Percentiles rank a stretch among this genome's conserved stretches.
Conservation (phyloP, 306 rosid species). For the Vigna trinervia region DNA sequence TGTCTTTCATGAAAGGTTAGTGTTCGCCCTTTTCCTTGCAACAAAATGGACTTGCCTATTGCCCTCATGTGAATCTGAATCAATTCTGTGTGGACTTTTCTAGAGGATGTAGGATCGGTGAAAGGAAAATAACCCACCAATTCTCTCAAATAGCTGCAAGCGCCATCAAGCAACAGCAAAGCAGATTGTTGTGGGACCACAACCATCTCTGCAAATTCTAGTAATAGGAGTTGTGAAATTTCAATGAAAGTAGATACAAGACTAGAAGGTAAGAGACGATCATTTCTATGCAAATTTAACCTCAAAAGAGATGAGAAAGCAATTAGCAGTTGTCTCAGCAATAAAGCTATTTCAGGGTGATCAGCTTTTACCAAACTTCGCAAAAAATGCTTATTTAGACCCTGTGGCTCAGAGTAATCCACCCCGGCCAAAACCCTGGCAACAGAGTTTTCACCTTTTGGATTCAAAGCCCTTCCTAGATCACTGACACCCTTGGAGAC, state of each 20-base stretch:
- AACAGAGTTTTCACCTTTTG: slow-evolving; percentile 50
- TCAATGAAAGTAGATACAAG: slow-evolving; percentile 58
- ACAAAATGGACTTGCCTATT: slow-evolving; percentile 75
- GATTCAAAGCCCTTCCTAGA: slow-evolving; percentile 42
- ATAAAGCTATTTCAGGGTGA: slow-evolving; percentile 63
- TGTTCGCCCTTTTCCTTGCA: slow-evolving; percentile 83
- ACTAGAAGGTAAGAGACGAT: slow-evolving; percentile 54
- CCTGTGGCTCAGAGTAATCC: slow-evolving; percentile 56
- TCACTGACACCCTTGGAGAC: slow-evolving; percentile 40
- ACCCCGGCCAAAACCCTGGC: slow-evolving; percentile 55
- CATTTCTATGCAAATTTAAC: slow-evolving; percentile 61
- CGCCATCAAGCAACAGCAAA: slow-evolving; percentile 74
- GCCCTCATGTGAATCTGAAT: slow-evolving; percentile 71
- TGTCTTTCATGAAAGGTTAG: slow-evolving; percentile 71
- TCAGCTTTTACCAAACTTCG: slow-evolving; percentile 71
- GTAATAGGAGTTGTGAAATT: slow-evolving; percentile 66
- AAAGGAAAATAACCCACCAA: slow-evolving; percentile 69
- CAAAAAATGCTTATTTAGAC: slow-evolving; percentile 63
- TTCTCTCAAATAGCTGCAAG: slow-evolving; percentile 70
- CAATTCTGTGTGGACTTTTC: slow-evolving; percentile 59
- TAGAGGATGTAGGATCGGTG: slow-evolving; percentile 62
- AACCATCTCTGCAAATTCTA: slow-evolving; percentile 62
- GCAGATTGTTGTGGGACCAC: slow-evolving; percentile 67
- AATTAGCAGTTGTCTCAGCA: slow-evolving; percentile 75
- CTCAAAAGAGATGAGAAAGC: slow-evolving; percentile 72